Evolutionary conservation across 495 filamentous ascomycete genomes (phyloP).

Genomic region (Mytilinidion resinicola): DNA sequence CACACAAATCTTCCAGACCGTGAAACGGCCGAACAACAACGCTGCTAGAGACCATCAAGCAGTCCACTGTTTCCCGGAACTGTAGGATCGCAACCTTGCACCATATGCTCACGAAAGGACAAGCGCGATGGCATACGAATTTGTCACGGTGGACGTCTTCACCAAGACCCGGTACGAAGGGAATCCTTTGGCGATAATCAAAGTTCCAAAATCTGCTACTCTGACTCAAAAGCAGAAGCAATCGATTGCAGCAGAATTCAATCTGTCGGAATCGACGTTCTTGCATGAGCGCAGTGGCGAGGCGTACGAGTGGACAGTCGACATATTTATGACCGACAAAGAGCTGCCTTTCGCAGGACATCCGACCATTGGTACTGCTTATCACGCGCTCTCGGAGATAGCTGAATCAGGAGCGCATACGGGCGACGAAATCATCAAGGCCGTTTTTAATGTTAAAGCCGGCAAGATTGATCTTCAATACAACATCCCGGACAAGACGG

Average conservation of each 20-base stretch:
- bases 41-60: too few species aligned
- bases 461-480: slow-evolving; percentile 50
- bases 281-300: slow-evolving; percentile 45
- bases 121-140: background rate
- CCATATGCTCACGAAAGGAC: too few species aligned
- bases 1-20: too few species aligned
- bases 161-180: slow-evolving; percentile 51
- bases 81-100: too few species aligned
- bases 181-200: slow-evolving; percentile 63
- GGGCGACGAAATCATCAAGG: slow-evolving; percentile 10
- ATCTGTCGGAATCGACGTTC: slow-evolving; percentile 80
- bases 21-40: too few species aligned
- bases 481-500: slow-evolving; percentile 34
- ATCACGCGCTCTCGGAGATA: slow-evolving; percentile 12
- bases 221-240: slow-evolving; percentile 55
- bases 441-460: slow-evolving; percentile 49
- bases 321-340: slow-evolving; percentile 59
- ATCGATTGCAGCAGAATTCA: slow-evolving; percentile 70
- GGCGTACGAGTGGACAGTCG: slow-evolving; percentile 41
- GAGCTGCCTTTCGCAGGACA: slow-evolving; percentile 77
- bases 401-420: background rate
- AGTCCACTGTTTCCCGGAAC: too few species aligned
- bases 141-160: slow-evolving; percentile 61
- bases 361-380: slow-evolving; percentile 65
- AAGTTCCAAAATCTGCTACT: slow-evolving; percentile 37